Evolutionary conservation across 2,329 filamentous ascomycete genomes (phyloP).

Genomic region (Alternaria metachromatica): DNA sequence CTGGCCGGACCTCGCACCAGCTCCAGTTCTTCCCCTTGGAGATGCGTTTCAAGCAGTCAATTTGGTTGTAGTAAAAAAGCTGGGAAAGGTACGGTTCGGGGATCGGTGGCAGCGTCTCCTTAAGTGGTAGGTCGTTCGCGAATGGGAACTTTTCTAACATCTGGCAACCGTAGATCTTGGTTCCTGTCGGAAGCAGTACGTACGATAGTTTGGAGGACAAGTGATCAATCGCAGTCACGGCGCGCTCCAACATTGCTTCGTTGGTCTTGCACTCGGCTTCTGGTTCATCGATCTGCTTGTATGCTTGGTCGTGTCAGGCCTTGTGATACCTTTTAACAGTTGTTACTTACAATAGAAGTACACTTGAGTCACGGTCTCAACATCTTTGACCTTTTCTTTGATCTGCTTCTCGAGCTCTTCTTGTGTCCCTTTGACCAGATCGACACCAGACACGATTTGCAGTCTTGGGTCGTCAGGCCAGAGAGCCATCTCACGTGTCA

Average conservation of each 20-base stretch:
- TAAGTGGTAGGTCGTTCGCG: conserved; percentile 35
- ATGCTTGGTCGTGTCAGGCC: conserved; percentile 24
- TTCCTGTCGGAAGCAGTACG: conserved; percentile 46
- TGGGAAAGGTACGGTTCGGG: conserved; percentile 44
- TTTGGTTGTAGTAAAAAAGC: conserved; percentile 53
- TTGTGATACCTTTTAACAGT: background rate
- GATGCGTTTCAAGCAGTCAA: conserved; percentile 48
- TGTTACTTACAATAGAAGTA: conserved; percentile 47
- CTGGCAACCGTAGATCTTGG: conserved; percentile 50
- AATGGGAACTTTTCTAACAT: conserved; percentile 48
- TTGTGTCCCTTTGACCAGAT: conserved; percentile 47
- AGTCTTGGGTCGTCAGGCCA: conserved; percentile 49
- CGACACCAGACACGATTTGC: conserved; percentile 50
- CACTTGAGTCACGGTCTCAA: conserved; percentile 50
- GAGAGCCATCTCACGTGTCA: conserved; percentile 39
- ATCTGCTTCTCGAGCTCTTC: conserved; percentile 44
- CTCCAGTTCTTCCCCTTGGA: conserved; percentile 50
- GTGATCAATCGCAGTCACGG: conserved; percentile 43
- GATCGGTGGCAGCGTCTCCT: conserved; percentile 42
- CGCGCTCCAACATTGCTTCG: conserved; percentile 47
- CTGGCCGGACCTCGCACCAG: conserved; percentile 51
- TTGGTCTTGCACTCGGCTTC: conserved; percentile 43
- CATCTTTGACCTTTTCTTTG: conserved; percentile 43
- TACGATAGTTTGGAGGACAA: conserved; percentile 36
- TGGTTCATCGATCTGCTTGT: conserved; percentile 39